phyloP scores from a whole-genome alignment of 495 filamentous ascomycete genomes.

The Penicillium diatomitis region DNA sequence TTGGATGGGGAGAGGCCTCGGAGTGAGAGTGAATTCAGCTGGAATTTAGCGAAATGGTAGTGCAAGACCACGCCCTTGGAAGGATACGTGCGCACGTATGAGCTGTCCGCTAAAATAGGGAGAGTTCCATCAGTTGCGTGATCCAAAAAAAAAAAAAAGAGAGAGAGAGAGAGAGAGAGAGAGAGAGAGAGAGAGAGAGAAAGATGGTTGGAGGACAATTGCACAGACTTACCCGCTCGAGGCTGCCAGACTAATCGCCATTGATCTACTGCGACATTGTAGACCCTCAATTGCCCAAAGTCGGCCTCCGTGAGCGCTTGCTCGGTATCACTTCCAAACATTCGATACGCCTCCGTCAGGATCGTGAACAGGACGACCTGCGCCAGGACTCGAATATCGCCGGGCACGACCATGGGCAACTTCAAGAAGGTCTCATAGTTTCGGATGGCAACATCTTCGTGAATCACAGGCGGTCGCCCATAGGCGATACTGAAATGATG shows the following conservation, averaged over 20 bases:
- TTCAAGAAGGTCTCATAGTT: constrained; percentile 45
- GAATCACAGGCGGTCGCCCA: constrained; percentile 44
- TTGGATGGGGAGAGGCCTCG: constrained; percentile 42
- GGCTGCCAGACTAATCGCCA: constrained; percentile 51
- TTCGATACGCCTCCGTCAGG: constrained; percentile 47
- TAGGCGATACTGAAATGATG: constrained; percentile 49
- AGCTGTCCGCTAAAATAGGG: constrained; percentile 31
- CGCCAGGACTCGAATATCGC: constrained; percentile 44
- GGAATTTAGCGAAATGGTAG: constrained; percentile 52
- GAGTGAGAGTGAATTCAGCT: constrained; percentile 50
- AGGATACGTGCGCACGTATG: constrained; percentile 47
- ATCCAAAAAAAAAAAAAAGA: not conserved
- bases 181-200: not conserved
- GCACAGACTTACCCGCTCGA: constrained; percentile 33
- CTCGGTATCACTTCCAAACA: constrained; percentile 47
- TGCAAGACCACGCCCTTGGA: constrained; percentile 52
- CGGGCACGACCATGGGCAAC: constrained; percentile 35
- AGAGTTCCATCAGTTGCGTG: not conserved
- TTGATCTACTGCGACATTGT: constrained; percentile 46
- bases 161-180: not conserved
- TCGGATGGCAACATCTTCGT: constrained; percentile 43
- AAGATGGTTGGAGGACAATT: too few species aligned
- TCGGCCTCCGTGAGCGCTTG: constrained; percentile 44
- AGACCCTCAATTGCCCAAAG: constrained; percentile 41
- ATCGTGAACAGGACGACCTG: constrained; percentile 52